Conservation (phyloP, 352 stramenopile species). For the Globisporangium echinulatum region DNA sequence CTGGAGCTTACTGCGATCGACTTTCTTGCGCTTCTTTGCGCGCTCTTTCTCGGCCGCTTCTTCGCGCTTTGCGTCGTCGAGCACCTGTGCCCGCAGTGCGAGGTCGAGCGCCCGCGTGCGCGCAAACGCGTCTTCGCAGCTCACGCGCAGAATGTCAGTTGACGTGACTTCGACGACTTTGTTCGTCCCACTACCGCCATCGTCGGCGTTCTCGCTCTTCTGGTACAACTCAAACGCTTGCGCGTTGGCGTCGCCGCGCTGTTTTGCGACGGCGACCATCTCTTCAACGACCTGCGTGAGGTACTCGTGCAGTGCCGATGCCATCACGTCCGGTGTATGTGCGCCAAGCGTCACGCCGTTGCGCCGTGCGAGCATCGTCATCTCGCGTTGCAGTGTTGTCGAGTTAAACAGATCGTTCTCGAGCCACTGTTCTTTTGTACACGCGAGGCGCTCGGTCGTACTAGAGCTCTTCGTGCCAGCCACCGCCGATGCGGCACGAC, state of each 20-base stretch:
- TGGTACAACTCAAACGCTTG: slow-evolving; percentile 44
- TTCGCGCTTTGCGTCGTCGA: slow-evolving; percentile 78
- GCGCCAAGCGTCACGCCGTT: slow-evolving; percentile 46
- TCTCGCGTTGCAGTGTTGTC: slow-evolving; percentile 46
- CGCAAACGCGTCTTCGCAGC: slow-evolving; percentile 74
- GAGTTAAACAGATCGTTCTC: slow-evolving; percentile 81
- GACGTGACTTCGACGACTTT: slow-evolving; percentile 49
- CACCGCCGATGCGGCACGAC: background rate
- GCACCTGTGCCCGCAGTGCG: slow-evolving; percentile 37
- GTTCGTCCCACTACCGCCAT: slow-evolving; percentile 2
- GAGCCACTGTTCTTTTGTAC: slow-evolving; percentile 72
- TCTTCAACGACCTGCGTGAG: slow-evolving; percentile 84
- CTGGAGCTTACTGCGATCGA: slow-evolving; percentile 66
- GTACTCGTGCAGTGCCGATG: slow-evolving; percentile 79
- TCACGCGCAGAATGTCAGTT: slow-evolving; percentile 80
- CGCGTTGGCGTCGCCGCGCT: slow-evolving; percentile 49
- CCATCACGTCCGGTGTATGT: slow-evolving; percentile 72
- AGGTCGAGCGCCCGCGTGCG: slow-evolving; percentile 63
- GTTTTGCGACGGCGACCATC: slow-evolving; percentile 77
- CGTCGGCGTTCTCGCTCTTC: slow-evolving; percentile 26
- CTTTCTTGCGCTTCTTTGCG: slow-evolving; percentile 84
- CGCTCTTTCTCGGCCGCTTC: slow-evolving; percentile 72
- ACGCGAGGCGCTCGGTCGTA: slow-evolving; percentile 46
- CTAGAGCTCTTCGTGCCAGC: background rate
- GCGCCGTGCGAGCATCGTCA: slow-evolving; percentile 40